Evolutionary conservation across 495 filamentous ascomycete species (phyloP).

Genomic region (Aspergillus affinis): DNA sequence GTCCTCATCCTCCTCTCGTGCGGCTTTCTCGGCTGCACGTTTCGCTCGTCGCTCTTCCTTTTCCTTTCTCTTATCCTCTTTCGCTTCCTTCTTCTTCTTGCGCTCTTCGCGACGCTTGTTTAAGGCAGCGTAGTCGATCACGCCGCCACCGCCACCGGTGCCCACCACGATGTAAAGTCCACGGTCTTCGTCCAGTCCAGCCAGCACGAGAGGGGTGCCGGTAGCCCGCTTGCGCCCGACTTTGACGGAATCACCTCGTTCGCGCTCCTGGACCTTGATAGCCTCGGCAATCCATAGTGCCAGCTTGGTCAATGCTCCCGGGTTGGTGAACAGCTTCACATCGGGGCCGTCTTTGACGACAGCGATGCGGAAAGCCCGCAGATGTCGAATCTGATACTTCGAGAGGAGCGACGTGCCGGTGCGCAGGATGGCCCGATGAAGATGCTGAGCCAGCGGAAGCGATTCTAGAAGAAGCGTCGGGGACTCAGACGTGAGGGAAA

Average conservation of each 20-base stretch:
- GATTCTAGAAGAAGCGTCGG: conserved; percentile 57
- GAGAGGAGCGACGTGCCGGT: conserved; percentile 88
- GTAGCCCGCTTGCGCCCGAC: conserved; percentile 55
- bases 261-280: conserved; percentile 81
- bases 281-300: conserved; percentile 94
- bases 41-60: conserved; percentile 57
- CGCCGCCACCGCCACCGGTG: conserved; percentile 69
- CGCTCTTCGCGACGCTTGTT: conserved; percentile 65
- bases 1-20: conserved; percentile 55
- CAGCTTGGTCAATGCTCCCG: conserved; percentile 87
- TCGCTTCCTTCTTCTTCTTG: conserved; percentile 58
- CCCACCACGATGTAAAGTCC: conserved; percentile 92
- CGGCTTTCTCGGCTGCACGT: conserved; percentile 43
- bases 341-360: conserved; percentile 95
- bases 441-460: conserved; percentile 82
- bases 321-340: conserved; percentile 83
- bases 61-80: conserved; percentile 59
- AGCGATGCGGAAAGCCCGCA: conserved; percentile 89
- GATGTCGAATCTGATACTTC: conserved; percentile 89
- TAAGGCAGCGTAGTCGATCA: conserved; percentile 60
- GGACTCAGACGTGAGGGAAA: conserved; percentile 49
- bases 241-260: conserved; percentile 66
- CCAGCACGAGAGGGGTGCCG: conserved; percentile 85
- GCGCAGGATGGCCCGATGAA: conserved; percentile 89
- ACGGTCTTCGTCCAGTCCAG: conserved; percentile 80